phyloP scores from a whole-genome alignment of 345 rosid species.

The Lepidium aucheri region DNA sequence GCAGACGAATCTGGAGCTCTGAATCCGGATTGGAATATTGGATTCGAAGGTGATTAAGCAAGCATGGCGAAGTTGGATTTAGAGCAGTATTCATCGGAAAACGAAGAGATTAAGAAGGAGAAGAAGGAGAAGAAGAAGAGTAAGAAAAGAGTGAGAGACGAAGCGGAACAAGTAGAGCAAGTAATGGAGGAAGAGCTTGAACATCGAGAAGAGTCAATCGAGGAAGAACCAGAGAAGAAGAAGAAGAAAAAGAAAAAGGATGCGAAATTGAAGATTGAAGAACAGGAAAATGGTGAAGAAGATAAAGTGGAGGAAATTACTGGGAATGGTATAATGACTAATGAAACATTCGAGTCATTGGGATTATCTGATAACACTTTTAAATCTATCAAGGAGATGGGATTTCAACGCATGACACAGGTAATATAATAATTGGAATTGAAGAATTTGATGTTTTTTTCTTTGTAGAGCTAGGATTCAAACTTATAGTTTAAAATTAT shows the following conservation, averaged over 20 bases:
- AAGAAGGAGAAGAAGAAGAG: conserved; percentile 8
- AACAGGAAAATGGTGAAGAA: background rate
- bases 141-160: conserved; percentile 17
- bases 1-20: background rate
- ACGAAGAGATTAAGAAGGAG: conserved; percentile 6
- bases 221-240: conserved; percentile 12
- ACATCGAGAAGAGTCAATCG: background rate
- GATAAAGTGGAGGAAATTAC: conserved; percentile 12
- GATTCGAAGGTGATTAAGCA: background rate
- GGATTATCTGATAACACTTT: conserved; percentile 60
- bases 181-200: background rate
- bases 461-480: background rate
- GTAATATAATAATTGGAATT: conserved; percentile 15
- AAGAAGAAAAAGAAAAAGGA: conserved; percentile 20
- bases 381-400: conserved; percentile 67
- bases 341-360: conserved; percentile 57
- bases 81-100: conserved; percentile 17
- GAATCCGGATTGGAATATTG: background rate
- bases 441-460: background rate
- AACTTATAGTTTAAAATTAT: background rate
- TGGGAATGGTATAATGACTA: conserved; percentile 71
- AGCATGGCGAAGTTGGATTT: conserved; percentile 12
- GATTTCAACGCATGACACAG: conserved; percentile 76
- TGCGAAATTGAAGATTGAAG: background rate
- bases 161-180: background rate